A percentile compares a stretch with the other conserved stretches of the same genome.
These are phyloP conservation scores for Zalaria sp. DNA, from an alignment of 2,329 filamentous ascomycete species.

Conservation along the genomic window DNA sequence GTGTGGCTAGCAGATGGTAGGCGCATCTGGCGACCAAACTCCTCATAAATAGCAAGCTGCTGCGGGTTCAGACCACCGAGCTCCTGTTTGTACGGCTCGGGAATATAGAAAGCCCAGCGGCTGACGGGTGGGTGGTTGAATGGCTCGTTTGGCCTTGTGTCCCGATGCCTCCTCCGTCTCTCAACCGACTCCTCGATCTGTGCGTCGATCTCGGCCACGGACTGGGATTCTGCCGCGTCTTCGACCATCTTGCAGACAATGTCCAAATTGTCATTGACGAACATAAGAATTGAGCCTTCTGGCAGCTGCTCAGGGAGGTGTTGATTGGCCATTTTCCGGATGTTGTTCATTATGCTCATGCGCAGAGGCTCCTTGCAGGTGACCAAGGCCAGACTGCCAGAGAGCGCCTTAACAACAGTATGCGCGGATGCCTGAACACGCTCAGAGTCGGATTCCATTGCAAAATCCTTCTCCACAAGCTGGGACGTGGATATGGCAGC, in stretches of 20 bases:
- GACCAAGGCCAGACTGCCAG: constrained; percentile 87
- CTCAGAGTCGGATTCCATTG: constrained; percentile 80
- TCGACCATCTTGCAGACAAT: constrained; percentile 88
- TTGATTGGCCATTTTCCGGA: constrained; percentile 60
- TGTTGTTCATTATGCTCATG: constrained; percentile 95
- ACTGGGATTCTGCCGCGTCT: constrained; percentile 86
- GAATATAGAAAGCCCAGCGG: constrained; percentile 86
- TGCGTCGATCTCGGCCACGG: constrained; percentile 86
- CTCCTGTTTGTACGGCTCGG: constrained; percentile 80
- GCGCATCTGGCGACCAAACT: constrained; percentile 79
- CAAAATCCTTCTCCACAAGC: constrained; percentile 92
- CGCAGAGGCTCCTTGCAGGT: constrained; percentile 94
- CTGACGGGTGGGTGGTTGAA: constrained; percentile 71
- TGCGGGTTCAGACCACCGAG: constrained; percentile 74
- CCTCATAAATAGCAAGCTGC: constrained; percentile 91
- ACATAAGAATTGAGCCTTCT: constrained; percentile 94
- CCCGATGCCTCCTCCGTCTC: constrained; percentile 59
- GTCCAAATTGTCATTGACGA: constrained; percentile 94
- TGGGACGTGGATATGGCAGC: constrained; percentile 93
- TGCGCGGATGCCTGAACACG: constrained; percentile 75
- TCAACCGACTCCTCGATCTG: constrained; percentile 75
- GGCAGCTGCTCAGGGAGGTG: constrained; percentile 59
- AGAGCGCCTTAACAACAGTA: constrained; percentile 88
- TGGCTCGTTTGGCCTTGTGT: constrained; percentile 63
- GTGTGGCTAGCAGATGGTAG: constrained; percentile 32